Conservation (phyloP, 139 green algal species). For the Closterium sp. region DNA sequence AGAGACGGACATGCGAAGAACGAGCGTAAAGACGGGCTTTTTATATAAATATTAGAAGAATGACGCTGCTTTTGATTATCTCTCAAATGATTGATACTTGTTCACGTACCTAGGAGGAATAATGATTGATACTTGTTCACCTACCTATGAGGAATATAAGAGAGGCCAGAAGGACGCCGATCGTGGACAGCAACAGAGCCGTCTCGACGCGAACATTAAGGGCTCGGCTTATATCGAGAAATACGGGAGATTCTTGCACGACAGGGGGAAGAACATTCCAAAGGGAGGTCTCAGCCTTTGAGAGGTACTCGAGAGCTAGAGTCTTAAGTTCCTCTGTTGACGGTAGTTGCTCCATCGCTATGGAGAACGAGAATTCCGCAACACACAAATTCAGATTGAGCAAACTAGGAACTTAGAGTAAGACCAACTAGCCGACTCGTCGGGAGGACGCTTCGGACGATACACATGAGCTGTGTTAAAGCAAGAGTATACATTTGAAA, state of each 20-base stretch:
- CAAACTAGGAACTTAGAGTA: neutral
- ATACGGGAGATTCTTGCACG: neutral
- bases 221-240: neutral
- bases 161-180: neutral
- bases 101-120: too few species aligned
- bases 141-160: neutral
- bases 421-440: neutral
- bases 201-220: neutral
- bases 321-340: neutral
- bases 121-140: too few species aligned
- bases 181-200: neutral
- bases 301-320: neutral
- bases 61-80: too few species aligned
- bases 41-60: too few species aligned
- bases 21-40: too few species aligned
- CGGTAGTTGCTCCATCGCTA: neutral
- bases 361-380: neutral
- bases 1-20: neutral
- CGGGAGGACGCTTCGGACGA: neutral
- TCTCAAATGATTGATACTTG: too few species aligned
- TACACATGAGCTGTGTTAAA: too few species aligned
- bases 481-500: too few species aligned
- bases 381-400: neutral
- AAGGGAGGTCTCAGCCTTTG: neutral
- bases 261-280: neutral